phyloP scores from a whole-genome alignment of 1,284 basidiomycete genomes.

The Hortiboletus rubellus region DNA sequence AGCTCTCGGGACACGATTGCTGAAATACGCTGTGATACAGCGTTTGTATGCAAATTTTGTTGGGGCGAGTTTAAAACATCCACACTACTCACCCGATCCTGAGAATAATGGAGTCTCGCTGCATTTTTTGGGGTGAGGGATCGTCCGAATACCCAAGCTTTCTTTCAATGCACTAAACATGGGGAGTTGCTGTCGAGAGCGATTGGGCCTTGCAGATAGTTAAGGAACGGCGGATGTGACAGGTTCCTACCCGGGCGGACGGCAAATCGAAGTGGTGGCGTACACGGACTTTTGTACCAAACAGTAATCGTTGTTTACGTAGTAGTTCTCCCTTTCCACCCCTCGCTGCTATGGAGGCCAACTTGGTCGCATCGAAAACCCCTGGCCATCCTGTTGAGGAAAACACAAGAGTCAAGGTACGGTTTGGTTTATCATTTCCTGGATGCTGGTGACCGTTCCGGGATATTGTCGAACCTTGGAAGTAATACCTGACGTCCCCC shows the following conservation, averaged over 20 bases:
- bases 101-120: slow-evolving; percentile 16
- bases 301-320: too few species aligned
- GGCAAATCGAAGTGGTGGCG: too few species aligned
- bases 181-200: neutral
- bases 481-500: neutral
- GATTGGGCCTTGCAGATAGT: neutral
- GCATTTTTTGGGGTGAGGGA: neutral
- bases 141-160: neutral
- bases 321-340: too few species aligned
- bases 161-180: slow-evolving; percentile 21
- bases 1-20: slow-evolving; percentile 21
- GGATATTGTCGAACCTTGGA: neutral
- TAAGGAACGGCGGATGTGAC: too few species aligned
- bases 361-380: slow-evolving; percentile 13
- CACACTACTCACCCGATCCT: slow-evolving; percentile 24
- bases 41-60: neutral
- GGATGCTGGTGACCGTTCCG: slow-evolving; percentile 5
- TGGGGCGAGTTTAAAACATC: neutral
- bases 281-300: too few species aligned
- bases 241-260: too few species aligned
- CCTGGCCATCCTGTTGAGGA: slow-evolving; percentile 21
- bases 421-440: neutral
- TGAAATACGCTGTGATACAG: slow-evolving; percentile 31
- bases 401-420: slow-evolving; percentile 27
- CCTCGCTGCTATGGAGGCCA: slow-evolving; percentile 20